A percentile compares a stretch with the other conserved stretches of the same genome.
phyloP scores from a whole-genome alignment of 768 basidiomycete species.

The Mycena belliarum region DNA sequence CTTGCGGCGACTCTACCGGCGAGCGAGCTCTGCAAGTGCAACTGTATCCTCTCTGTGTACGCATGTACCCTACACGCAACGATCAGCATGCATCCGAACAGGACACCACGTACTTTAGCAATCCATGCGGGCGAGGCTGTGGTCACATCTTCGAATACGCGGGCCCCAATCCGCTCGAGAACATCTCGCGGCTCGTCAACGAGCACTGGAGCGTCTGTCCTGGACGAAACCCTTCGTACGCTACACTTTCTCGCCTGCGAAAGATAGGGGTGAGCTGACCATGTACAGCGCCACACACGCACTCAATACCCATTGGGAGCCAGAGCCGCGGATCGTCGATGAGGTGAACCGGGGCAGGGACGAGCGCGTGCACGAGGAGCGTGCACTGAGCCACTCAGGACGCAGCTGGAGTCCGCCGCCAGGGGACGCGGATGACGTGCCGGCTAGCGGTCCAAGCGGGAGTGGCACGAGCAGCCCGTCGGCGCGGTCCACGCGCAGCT shows the following conservation, averaged over 20 bases:
- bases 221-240: neutral
- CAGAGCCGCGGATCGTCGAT: neutral
- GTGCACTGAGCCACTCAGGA: neutral
- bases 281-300: neutral
- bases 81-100: neutral
- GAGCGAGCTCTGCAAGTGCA: neutral
- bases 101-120: neutral
- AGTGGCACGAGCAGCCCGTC: neutral
- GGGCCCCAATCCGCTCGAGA: neutral
- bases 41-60: neutral
- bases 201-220: neutral
- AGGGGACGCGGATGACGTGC: neutral
- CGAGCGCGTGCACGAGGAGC: neutral
- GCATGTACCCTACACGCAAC: neutral
- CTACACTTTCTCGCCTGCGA: neutral
- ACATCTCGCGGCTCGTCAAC: neutral
- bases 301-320: neutral
- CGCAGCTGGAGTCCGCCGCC: neutral
- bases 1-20: neutral
- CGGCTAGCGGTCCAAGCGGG: neutral
- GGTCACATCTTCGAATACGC: constrained; percentile 3
- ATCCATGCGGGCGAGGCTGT: constrained; percentile 6
- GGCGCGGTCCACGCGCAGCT: neutral
- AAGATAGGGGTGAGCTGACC: neutral
- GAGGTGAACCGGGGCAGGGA: neutral